Base-by-base conservation (phyloP, 495 filamentous ascomycete species). In the Viridothelium virens region DNA sequence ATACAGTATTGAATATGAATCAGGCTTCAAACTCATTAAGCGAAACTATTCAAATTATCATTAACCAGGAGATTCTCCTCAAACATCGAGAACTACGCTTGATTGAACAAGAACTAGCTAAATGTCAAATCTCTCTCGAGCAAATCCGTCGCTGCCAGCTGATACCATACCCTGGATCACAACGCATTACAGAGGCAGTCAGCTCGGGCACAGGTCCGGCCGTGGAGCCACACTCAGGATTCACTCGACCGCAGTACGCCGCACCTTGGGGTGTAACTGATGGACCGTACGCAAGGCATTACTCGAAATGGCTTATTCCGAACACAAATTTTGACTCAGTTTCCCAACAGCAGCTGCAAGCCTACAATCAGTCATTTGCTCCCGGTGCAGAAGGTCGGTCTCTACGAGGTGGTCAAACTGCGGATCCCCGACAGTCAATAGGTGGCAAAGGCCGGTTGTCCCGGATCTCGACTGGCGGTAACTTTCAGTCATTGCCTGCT, bases 41-140 rank as follows among this genome's bases (percentile, higher is more conserved):
- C 14, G 25, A 59, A 59, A 59, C 25, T 36, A 59, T 59, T 59
- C 53, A 59, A 36, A 31, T 31, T 59, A 36, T 59, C 53, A 59
- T 98, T 75, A 88, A 89, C 70, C 85, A 95, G 66, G 91, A 97
- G 77, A 92, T 97, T 50, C 79, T 97, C 65, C 77, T 96, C 70
- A 98, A 97, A 80, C 94, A 98, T 74, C 85, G 92, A 69, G 94
- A 98, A 78, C 78, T 97, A 36, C 89, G 91, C 16, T 81, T 96
- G 66, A 96, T 98, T 76, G 91, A 97, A 74, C 92, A 96, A 77
- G 92, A 97, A 76, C 84, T 97, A 67, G 92, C 91, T 70, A 96
- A 96, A 80, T 96, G 92, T 70, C 92, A 97, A 80, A 80, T 92
- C 70, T 89, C 92, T n/a, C 83, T 97, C 69, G 94, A 98, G 77